phyloP scores from a whole-genome alignment of 2,329 filamentous ascomycete genomes.

The Botrytis pseudocinerea region DNA sequence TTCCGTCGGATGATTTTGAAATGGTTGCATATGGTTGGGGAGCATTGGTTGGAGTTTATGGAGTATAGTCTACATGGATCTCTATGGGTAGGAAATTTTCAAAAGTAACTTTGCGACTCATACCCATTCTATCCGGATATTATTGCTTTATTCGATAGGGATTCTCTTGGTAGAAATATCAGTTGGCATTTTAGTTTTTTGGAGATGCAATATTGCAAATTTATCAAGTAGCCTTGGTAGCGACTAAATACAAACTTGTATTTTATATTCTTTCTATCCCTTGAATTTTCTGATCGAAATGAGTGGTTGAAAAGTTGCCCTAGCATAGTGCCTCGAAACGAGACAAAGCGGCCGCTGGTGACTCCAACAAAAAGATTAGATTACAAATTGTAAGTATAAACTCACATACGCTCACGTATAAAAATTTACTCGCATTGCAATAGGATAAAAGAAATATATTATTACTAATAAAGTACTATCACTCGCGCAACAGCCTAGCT shows the following conservation, averaged over 20 bases:
- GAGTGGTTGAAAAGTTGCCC: too few relatives aligned
- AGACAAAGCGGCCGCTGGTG: too few relatives aligned
- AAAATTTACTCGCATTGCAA: too few relatives aligned
- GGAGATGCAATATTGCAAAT: not conserved
- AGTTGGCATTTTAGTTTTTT: not conserved
- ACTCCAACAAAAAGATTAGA: too few relatives aligned
- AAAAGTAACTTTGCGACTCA: slow-evolving; percentile 11
- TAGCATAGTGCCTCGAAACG: too few relatives aligned
- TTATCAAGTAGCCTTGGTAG: not conserved
- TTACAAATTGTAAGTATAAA: too few relatives aligned
- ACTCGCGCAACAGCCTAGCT: too few relatives aligned
- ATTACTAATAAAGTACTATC: too few relatives aligned
- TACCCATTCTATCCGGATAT: slow-evolving; percentile 9
- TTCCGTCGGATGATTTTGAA: not conserved
- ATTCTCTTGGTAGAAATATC: slow-evolving; percentile 6
- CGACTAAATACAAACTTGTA: slow-evolving; percentile 1
- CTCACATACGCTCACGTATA: too few relatives aligned
- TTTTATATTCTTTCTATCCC: not conserved
- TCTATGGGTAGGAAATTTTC: not conserved
- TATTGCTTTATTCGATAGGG: not conserved
- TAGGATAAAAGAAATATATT: too few relatives aligned
- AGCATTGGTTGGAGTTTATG: slow-evolving; percentile 21
- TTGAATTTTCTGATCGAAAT: not conserved
- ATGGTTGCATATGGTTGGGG: not conserved
- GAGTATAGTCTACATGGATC: slow-evolving; percentile 5